Base-by-base conservation (phyloP, 2,329 filamentous ascomycete genomes). In the Alternaria incomplexa region DNA sequence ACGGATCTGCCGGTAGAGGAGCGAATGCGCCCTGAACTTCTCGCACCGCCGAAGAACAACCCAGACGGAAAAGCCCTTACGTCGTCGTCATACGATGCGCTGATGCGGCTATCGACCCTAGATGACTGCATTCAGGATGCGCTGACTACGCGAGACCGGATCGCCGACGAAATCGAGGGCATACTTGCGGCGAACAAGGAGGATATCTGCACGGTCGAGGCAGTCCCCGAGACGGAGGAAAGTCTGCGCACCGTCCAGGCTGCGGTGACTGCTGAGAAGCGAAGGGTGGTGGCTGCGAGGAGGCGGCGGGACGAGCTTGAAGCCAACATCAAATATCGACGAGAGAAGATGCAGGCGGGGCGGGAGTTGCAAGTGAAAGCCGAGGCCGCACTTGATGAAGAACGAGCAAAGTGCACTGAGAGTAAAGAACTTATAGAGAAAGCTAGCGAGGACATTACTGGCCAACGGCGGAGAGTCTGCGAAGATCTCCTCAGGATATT, bases 71-170 rank as follows among this genome's bases (percentile, higher is more conserved):
- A 83, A 3, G 77, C 87, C 0, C 82, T 87, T n/a, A 75, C 87
- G 0, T 93, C 91, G 0, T 93, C 93, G 0, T 93, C 93, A 0
- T 97, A 97, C 78, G 93, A 93, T 73, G 89, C 92, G 2, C 84
- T 98, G 20, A 95, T 97, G 90, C 90, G 92, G 63, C 85, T 98
- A 11, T 90, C 92, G 6, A 97, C 94, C 61, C 85, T 98, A 15
- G 93, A 97, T 66, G 92, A 91, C 76, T 97, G 93, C 58, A 92
- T 97, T 23, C 93, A 96, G 76, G 95, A 98, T 79, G 93, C 93
- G 2, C 82, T 97, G 10, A 87, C 89, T 1, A 96, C 93, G 0
- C 89, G 91, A 13, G 88, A 91, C 63, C 85, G 86, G 56, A 84
- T 98, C 9, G 89, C 92, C 51, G 81, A 85, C n/a, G 92, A 97